A percentile compares a stretch with the other conserved stretches of the same genome.
These are phyloP conservation scores for Kodamaea laetipori DNA, from an alignment of 805 yeast species.

Conservation along the genomic window DNA sequence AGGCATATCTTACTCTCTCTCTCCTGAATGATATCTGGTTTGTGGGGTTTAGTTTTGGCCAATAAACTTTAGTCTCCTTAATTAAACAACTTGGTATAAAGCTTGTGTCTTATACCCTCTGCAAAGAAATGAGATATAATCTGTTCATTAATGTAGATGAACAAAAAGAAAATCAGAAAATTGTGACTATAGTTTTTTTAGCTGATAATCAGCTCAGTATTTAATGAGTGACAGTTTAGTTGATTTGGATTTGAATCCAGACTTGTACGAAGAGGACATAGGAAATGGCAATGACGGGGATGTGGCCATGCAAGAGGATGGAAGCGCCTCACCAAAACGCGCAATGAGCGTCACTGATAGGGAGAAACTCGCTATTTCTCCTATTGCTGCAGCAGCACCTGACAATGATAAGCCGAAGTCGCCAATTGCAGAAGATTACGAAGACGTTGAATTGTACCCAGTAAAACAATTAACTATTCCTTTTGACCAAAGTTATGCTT, in stretches of 20 bases:
- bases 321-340: too few species aligned
- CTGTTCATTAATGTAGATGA: slow-evolving; percentile 1
- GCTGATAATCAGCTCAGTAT: background rate
- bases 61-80: background rate
- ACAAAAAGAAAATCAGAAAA: slow-evolving; percentile 9
- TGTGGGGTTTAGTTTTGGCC: slow-evolving; percentile 2
- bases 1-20: slow-evolving; percentile 10
- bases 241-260: slow-evolving; percentile 45
- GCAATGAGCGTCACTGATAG: too few species aligned
- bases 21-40: background rate
- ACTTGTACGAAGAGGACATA: slow-evolving; percentile 31
- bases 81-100: background rate
- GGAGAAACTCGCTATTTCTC: too few species aligned
- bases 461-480: slow-evolving; percentile 23
- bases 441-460: slow-evolving; percentile 14
- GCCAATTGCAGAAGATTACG: slow-evolving; percentile 4
- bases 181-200: slow-evolving; percentile 7
- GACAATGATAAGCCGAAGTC: background rate
- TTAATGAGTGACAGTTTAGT: slow-evolving; percentile 15
- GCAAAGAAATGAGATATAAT: too few species aligned
- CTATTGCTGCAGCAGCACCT: too few species aligned
- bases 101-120: background rate
- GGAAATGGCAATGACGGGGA: slow-evolving; percentile 11
- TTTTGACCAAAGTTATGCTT: slow-evolving; percentile 32
- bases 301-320: background rate